phyloP scores from a whole-genome alignment of 2,329 filamentous ascomycete species.

The Scopulariopsis brevicaulis region DNA sequence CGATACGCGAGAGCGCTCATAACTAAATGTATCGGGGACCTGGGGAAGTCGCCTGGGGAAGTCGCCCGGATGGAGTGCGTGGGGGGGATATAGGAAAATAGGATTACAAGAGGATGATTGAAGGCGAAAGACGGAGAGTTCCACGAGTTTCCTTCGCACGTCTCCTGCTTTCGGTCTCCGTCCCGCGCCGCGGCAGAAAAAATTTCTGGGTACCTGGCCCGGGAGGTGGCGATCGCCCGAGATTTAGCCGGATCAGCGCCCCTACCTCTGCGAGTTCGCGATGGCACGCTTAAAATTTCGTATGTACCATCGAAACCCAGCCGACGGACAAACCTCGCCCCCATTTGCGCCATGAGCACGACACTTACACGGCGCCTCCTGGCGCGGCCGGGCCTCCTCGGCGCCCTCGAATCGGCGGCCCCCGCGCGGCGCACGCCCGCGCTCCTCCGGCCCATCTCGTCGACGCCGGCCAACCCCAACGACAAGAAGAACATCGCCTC shows the following conservation, averaged over 20 bases:
- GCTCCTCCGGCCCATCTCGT: conserved; percentile 10
- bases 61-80: not conserved
- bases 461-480: conserved; percentile 7
- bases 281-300: not conserved
- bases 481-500: not conserved
- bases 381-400: conserved; percentile 4
- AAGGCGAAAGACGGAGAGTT: not conserved
- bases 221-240: conserved; percentile 1
- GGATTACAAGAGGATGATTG: not conserved
- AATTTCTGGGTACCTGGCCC: conserved; percentile 1
- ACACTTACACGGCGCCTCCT: conserved; percentile 6
- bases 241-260: conserved; percentile 3
- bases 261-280: not conserved
- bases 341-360: conserved; percentile 6
- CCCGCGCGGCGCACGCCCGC: conserved; percentile 2
- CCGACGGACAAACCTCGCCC: not conserved
- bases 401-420: not conserved
- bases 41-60: not conserved
- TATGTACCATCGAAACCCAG: not conserved
- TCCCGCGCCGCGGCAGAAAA: conserved; percentile 2
- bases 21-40: not conserved
- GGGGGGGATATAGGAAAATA: not conserved
- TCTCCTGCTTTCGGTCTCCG: conserved; percentile 1
- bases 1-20: conserved; percentile 3
- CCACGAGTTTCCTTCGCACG: not conserved